These are phyloP conservation scores for Rutstroemia sp. DNA, from an alignment of 2,329 filamentous ascomycete genomes.

Conservation along the genomic window DNA sequence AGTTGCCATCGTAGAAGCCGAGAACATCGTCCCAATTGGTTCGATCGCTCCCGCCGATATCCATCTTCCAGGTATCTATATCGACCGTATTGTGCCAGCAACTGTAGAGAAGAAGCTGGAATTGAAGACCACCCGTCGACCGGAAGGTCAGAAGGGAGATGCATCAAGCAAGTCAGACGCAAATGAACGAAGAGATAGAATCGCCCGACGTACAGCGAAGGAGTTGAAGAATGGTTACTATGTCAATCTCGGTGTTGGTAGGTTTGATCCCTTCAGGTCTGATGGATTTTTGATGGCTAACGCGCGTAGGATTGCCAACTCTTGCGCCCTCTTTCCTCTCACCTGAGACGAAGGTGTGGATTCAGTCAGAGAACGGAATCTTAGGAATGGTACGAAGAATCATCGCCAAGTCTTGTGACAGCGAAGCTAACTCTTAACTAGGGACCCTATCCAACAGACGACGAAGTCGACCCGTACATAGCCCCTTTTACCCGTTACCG, in stretches of 20 bases:
- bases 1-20: conserved; percentile 73
- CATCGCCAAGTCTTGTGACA: too few species aligned
- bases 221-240: conserved; percentile 74
- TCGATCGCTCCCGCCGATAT: conserved; percentile 66
- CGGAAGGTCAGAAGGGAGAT: conserved; percentile 68
- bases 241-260: conserved; percentile 73
- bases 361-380: conserved; percentile 83
- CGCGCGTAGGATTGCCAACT: conserved; percentile 70
- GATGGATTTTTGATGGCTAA: conserved; percentile 26
- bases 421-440: not conserved
- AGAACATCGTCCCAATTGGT: conserved; percentile 70
- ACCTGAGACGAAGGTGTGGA: conserved; percentile 62
- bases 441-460: conserved; percentile 66
- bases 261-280: not conserved
- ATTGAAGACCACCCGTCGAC: conserved; percentile 48
- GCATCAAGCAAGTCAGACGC: conserved; percentile 48
- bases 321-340: conserved; percentile 73
- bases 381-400: conserved; percentile 51
- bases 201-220: conserved; percentile 69
- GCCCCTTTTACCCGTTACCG: too few species aligned
- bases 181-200: conserved; percentile 56
- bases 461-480: conserved; percentile 54
- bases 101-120: conserved; percentile 67
- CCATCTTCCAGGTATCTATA: conserved; percentile 73
- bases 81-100: conserved; percentile 70